phyloP scores from a whole-genome alignment of 768 basidiomycete genomes.

The Clavaria fumosa region DNA sequence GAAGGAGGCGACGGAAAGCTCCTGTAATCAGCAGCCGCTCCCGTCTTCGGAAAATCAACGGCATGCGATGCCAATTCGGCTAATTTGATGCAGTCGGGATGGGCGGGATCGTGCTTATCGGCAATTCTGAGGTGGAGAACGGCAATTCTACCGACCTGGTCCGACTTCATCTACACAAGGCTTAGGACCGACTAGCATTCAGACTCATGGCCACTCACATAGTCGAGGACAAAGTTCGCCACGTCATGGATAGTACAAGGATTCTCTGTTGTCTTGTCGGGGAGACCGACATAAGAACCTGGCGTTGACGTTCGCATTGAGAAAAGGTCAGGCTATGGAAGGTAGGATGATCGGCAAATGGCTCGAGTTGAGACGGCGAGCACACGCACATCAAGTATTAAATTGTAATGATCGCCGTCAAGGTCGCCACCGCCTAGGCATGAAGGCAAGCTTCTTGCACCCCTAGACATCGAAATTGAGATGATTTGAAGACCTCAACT shows the following conservation, averaged over 20 bases:
- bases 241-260: constrained; percentile 28
- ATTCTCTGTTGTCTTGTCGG: constrained; percentile 17
- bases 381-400: constrained; percentile 26
- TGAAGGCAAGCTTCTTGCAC: constrained; percentile 28
- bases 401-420: constrained; percentile 36
- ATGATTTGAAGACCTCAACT: too few relatives aligned
- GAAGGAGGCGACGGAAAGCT: constrained; percentile 19
- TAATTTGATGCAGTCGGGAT: constrained; percentile 23
- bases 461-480: too few relatives aligned
- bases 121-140: constrained; percentile 29
- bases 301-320: constrained; percentile 15
- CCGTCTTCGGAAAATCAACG: constrained; percentile 33
- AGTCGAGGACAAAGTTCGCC: constrained; percentile 33
- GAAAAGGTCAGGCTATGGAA: constrained; percentile 17
- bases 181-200: background rate
- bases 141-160: constrained; percentile 27
- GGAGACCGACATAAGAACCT: constrained; percentile 25
- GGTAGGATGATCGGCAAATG: constrained; percentile 2
- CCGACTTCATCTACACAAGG: constrained; percentile 17
- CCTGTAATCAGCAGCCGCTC: constrained; percentile 23
- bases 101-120: constrained; percentile 23
- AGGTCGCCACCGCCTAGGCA: constrained; percentile 39
- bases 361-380: constrained; percentile 1
- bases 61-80: constrained; percentile 32
- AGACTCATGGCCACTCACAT: constrained; percentile 17